A percentile compares a stretch with the other conserved stretches of the same genome.
Conservation (phyloP, 192 early-diverging fungal species). For the Coemansia sp. region DNA sequence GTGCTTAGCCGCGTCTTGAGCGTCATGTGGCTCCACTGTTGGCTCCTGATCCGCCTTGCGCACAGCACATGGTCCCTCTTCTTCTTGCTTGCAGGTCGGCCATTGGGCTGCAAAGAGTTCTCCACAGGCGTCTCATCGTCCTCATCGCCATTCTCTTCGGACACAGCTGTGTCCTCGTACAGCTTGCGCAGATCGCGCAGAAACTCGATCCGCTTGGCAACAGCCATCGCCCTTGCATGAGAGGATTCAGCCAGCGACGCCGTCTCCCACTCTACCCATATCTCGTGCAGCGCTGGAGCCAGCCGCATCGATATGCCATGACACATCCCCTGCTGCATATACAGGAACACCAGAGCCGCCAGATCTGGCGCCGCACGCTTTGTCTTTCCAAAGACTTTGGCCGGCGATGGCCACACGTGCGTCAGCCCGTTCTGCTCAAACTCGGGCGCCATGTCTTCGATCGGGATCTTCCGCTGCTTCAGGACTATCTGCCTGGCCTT, state of each 20-base stretch:
- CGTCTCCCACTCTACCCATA: constrained; percentile 25
- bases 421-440: not conserved
- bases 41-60: not conserved
- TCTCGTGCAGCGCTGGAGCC: constrained; percentile 12
- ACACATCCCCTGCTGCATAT: constrained; percentile 11
- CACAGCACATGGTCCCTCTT: not conserved
- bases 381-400: not conserved
- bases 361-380: constrained; percentile 20
- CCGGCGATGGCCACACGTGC: constrained; percentile 18
- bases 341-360: constrained; percentile 16
- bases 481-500: not conserved
- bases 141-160: not conserved
- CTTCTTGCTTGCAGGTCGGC: not conserved
- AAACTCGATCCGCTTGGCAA: constrained; percentile 7
- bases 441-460: not conserved
- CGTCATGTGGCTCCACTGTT: constrained; percentile 6
- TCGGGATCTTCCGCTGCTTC: not conserved
- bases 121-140: not conserved
- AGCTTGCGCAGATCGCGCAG: constrained; percentile 11
- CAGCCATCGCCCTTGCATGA: not conserved
- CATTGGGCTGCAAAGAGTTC: not conserved
- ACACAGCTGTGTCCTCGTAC: not conserved
- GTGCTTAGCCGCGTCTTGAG: constrained; percentile 1
- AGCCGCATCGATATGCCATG: constrained; percentile 6
- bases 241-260: not conserved